Evolutionary conservation across 2,329 filamentous ascomycete genomes (phyloP).

Genomic region (Albifimbria verrucaria): DNA sequence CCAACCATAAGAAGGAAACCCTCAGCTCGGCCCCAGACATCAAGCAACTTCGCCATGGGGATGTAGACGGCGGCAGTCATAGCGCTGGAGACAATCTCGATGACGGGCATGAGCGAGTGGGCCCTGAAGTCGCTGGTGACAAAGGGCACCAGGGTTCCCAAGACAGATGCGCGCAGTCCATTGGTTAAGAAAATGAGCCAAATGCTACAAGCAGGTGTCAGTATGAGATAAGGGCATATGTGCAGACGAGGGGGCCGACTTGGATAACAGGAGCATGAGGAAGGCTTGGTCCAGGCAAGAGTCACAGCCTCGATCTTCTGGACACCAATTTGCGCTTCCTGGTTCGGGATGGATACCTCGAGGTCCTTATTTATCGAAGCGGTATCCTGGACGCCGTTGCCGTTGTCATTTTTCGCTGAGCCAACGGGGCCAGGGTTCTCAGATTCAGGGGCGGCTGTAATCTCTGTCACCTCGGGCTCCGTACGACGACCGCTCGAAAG

Average conservation of each 20-base stretch:
- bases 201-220: constrained; percentile 22
- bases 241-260: constrained; percentile 19
- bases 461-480: neutral
- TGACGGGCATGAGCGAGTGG: constrained; percentile 52
- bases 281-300: constrained; percentile 36
- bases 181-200: constrained; percentile 51
- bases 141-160: constrained; percentile 39
- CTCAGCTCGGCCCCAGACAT: constrained; percentile 61
- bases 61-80: constrained; percentile 60
- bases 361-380: constrained; percentile 2
- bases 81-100: constrained; percentile 49
- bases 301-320: constrained; percentile 39
- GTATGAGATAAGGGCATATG: neutral
- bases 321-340: constrained; percentile 33
- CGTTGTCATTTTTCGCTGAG: neutral
- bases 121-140: constrained; percentile 47
- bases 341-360: constrained; percentile 8
- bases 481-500: neutral
- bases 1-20: constrained; percentile 53
- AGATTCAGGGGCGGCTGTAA: neutral
- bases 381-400: neutral
- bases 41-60: constrained; percentile 58
- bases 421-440: neutral
- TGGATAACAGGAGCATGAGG: constrained; percentile 26
- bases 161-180: constrained; percentile 42